These are phyloP conservation scores for Colletotrichum gigasporum DNA, from an alignment of 2,329 filamentous ascomycete genomes.

Conservation along the genomic window DNA sequence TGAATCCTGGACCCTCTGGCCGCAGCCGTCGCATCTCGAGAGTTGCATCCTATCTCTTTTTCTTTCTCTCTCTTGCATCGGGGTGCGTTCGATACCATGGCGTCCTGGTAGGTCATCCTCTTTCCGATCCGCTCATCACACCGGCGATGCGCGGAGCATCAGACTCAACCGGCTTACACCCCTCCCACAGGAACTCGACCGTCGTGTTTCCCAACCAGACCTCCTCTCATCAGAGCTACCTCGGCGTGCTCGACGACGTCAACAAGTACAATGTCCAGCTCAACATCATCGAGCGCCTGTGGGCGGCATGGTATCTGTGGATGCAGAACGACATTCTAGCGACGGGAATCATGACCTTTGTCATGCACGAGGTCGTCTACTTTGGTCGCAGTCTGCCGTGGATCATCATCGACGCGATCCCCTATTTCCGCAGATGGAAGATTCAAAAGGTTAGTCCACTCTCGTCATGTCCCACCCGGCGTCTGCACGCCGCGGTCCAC, in stretches of 20 bases:
- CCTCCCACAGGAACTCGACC: slow-evolving; percentile 58
- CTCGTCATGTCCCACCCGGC: too few relatives aligned
- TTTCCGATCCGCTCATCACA: not conserved
- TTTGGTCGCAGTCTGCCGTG: slow-evolving; percentile 92
- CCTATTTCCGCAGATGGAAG: slow-evolving; percentile 94
- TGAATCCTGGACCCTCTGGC: not conserved
- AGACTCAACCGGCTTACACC: slow-evolving; percentile 12
- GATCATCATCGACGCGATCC: slow-evolving; percentile 89
- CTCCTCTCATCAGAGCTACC: slow-evolving; percentile 60
- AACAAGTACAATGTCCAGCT: slow-evolving; percentile 83
- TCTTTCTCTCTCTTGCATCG: not conserved
- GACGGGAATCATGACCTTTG: slow-evolving; percentile 96
- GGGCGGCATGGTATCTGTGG: slow-evolving; percentile 96
- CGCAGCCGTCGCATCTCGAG: not conserved
- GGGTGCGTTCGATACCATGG: slow-evolving; percentile 4
- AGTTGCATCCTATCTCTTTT: not conserved
- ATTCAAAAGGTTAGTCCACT: slow-evolving; percentile 78
- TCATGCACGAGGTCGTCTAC: slow-evolving; percentile 94
- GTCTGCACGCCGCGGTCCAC: too few relatives aligned
- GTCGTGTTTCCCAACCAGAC: slow-evolving; percentile 52
- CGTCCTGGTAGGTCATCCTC: slow-evolving; percentile 14
- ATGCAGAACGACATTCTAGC: slow-evolving; percentile 98
- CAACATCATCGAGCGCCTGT: slow-evolving; percentile 86
- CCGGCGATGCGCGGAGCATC: not conserved
- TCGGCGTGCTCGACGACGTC: slow-evolving; percentile 69